phyloP scores from a whole-genome alignment of 2,329 filamentous ascomycete species.

The Paecilomyces variotii region DNA sequence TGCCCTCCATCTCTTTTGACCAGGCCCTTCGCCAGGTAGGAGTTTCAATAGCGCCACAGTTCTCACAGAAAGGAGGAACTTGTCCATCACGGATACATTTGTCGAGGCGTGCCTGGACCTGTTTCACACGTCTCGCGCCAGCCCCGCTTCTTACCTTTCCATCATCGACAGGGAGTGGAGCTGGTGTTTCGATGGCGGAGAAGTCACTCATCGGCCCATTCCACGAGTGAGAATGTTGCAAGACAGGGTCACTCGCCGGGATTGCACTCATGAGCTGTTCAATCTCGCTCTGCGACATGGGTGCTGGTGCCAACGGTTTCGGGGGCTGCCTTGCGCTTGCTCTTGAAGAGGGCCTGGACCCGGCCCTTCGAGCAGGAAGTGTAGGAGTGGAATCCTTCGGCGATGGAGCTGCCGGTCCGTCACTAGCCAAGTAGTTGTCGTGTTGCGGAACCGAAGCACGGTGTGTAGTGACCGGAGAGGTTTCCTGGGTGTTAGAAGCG shows the following conservation, averaged over 20 bases:
- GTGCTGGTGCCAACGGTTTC: conserved; percentile 31
- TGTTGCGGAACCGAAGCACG: conserved; percentile 12
- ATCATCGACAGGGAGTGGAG: conserved; percentile 22
- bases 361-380: conserved; percentile 17
- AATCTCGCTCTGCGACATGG: conserved; percentile 25
- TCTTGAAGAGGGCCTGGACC: conserved; percentile 31
- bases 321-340: conserved; percentile 25
- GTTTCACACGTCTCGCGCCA: conserved; percentile 59
- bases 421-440: conserved; percentile 13
- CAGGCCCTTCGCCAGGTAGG: conserved; percentile 94
- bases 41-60: conserved; percentile 92
- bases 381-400: conserved; percentile 13
- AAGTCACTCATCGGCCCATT: conserved; percentile 38
- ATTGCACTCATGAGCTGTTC: conserved; percentile 25
- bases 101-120: conserved; percentile 49
- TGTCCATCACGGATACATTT: conserved; percentile 64
- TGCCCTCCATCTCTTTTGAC: conserved; percentile 64
- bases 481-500: conserved; percentile 16
- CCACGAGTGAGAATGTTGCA: conserved; percentile 38
- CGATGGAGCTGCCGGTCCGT: conserved; percentile 11
- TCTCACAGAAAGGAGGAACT: conserved; percentile 80
- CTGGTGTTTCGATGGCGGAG: conserved; percentile 32
- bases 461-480: conserved; percentile 18
- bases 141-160: conserved; percentile 38
- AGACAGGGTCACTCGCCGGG: conserved; percentile 45